Percentiles rank a stretch among this genome's conserved stretches.
phyloP scores from a whole-genome alignment of 805 yeast genomes.

The Ogataea zsoltii region DNA sequence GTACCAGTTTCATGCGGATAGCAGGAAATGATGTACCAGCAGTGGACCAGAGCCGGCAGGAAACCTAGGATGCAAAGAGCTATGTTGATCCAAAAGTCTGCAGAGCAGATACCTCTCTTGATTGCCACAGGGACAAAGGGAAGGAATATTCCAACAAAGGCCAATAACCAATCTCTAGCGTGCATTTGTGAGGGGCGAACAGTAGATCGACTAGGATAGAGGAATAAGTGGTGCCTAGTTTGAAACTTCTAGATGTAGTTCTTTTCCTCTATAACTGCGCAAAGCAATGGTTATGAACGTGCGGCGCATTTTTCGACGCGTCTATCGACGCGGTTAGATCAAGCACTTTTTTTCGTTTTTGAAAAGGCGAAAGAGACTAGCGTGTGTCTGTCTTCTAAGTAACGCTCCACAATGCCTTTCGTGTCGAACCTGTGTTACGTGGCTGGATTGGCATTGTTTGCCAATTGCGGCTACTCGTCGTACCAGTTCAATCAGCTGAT shows the following conservation, averaged over 20 bases:
- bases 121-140: conserved; percentile 74
- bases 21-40: conserved; percentile 74
- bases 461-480: conserved; percentile 56
- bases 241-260: background rate
- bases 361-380: background rate
- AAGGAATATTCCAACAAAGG: conserved; percentile 63
- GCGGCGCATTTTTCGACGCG: background rate
- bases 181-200: conserved; percentile 25
- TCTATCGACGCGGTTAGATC: conserved; percentile 1
- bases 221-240: background rate
- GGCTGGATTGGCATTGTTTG: conserved; percentile 28
- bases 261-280: background rate
- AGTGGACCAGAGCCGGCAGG: conserved; percentile 76
- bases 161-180: conserved; percentile 55
- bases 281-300: conserved; percentile 5
- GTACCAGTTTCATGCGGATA: conserved; percentile 51
- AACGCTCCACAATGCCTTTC: background rate
- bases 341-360: background rate
- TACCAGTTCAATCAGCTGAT: conserved; percentile 48
- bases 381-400: background rate
- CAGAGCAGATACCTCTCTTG: conserved; percentile 62
- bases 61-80: conserved; percentile 70
- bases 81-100: conserved; percentile 62
- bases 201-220: background rate
- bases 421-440: conserved; percentile 7